Percentiles rank a stretch among this genome's conserved stretches.
These are phyloP conservation scores for Sclerotinia minor DNA, from an alignment of 2,329 filamentous ascomycete species.

Conservation along the genomic window DNA sequence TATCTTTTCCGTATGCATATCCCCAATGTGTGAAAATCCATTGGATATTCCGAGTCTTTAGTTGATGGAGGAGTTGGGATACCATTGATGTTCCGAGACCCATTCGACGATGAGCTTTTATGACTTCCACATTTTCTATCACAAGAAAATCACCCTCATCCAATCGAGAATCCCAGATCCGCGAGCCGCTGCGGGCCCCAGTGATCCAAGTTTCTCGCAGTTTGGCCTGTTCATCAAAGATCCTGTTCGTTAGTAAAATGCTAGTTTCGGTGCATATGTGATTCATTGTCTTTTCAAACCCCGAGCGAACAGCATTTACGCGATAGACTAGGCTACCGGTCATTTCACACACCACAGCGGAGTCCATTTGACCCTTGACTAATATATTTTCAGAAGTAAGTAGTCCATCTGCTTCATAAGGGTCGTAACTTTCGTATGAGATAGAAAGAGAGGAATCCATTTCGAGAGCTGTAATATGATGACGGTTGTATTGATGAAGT, in stretches of 20 bases:
- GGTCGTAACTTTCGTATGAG: too few species aligned
- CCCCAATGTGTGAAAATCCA: conserved; percentile 1
- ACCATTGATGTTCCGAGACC: background rate
- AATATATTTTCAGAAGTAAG: too few species aligned
- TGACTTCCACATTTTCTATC: background rate
- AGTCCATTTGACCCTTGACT: too few species aligned
- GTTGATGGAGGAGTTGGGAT: background rate
- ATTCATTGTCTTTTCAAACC: background rate
- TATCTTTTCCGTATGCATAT: background rate
- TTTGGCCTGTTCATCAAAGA: background rate
- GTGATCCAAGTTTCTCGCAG: background rate
- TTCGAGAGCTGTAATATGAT: background rate
- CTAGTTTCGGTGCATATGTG: background rate
- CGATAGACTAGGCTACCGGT: background rate
- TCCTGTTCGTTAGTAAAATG: background rate
- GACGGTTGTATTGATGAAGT: background rate
- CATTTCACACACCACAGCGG: background rate
- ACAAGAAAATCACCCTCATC: conserved; percentile 1
- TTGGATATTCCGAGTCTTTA: background rate
- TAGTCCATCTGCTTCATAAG: too few species aligned
- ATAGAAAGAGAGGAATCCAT: background rate
- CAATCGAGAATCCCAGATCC: conserved; percentile 8
- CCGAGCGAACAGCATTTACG: background rate
- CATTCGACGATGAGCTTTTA: background rate
- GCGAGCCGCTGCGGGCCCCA: background rate